These are phyloP conservation scores for Brasenia schreberi DNA, from an alignment of 164 flowering plant species.

Conservation along the genomic window DNA sequence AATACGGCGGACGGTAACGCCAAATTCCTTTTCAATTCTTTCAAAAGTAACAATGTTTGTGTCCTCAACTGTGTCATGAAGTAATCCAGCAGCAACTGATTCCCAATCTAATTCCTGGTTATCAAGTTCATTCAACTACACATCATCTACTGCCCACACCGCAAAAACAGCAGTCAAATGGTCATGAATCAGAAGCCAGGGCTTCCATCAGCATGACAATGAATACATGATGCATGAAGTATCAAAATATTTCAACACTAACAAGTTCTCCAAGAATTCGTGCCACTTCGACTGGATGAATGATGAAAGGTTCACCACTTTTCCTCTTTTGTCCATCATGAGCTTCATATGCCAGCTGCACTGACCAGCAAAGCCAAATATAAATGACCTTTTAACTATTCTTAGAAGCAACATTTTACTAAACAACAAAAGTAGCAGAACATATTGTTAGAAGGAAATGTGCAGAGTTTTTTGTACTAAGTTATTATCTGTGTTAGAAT, in stretches of 20 bases:
- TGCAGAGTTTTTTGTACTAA: no score
- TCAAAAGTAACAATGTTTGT: conserved; percentile 89
- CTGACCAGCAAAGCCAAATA: conserved; percentile 7
- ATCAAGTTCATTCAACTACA: background rate
- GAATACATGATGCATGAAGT: background rate
- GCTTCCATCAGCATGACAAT: background rate
- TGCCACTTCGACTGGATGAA: conserved; percentile 99
- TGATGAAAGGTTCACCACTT: conserved; percentile 98
- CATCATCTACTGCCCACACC: no score
- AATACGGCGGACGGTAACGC: conserved; percentile 80
- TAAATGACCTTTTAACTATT: conserved; percentile 1
- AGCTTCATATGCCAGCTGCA: conserved; percentile 95
- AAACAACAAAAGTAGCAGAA: background rate
- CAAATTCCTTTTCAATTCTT: conserved; percentile 87
- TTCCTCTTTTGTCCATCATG: conserved; percentile 98
- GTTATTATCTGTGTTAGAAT: no score
- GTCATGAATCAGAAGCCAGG: background rate
- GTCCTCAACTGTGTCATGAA: conserved; percentile 99
- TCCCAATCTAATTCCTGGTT: conserved; percentile 96
- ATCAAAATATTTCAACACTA: conserved; percentile 17
- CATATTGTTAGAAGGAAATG: background rate
- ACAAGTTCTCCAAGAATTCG: conserved; percentile 95
- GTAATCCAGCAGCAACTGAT: conserved; percentile 87
- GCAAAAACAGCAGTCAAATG: background rate
- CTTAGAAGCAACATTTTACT: background rate